Base-by-base conservation (phyloP, 495 filamentous ascomycete genomes). In the Xylaria nigripes region DNA sequence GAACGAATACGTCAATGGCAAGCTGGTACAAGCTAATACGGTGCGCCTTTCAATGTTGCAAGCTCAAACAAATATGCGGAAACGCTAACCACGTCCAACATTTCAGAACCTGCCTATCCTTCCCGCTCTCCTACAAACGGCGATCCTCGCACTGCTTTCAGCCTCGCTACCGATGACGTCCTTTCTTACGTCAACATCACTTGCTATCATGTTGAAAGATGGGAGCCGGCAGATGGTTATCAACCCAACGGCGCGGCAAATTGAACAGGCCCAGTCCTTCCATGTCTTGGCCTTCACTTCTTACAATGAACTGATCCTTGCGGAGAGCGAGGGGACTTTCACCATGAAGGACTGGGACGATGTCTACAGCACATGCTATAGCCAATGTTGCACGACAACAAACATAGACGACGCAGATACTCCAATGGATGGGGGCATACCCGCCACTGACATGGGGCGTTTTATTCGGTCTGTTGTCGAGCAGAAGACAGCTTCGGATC, bases 261-360 rank as follows among this genome's bases (percentile, higher is more conserved):
- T 84, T 25, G 72, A 78, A 36, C 61, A 68, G 27, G 85, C 86
- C 10, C 70, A 71, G 22, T 89, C 88, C 9, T 75, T 89, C 24
- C 89, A 94, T 62, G 86, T 86, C 22, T 69, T 96, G 27, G 84
- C 82, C 2, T 92, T 90, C 60, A 86, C 86, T 23, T 86, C 82
- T 6, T 80, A 83, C 47, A 81, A 83, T 16, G 85, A 89, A 48
- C 67, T 95, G 27, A 68, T 95, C 16, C 67, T 95, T 40, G 83
- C 80, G 30, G 86, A 95, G 65, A 94, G 89, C 63, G 81, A 91
- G 61, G 92, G 92, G 0, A 68, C 71, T 27, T 97, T 96, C 60
- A 80, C 79, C 19, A 75, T 87, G 53, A 80, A 85, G 34, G 84
- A 80, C 32, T 96, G 91, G 89, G 83, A 91, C 48, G 70, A 74